Evolutionary conservation across 352 stramenopile species (phyloP).

Genomic region (Pythium volutum): DNA sequence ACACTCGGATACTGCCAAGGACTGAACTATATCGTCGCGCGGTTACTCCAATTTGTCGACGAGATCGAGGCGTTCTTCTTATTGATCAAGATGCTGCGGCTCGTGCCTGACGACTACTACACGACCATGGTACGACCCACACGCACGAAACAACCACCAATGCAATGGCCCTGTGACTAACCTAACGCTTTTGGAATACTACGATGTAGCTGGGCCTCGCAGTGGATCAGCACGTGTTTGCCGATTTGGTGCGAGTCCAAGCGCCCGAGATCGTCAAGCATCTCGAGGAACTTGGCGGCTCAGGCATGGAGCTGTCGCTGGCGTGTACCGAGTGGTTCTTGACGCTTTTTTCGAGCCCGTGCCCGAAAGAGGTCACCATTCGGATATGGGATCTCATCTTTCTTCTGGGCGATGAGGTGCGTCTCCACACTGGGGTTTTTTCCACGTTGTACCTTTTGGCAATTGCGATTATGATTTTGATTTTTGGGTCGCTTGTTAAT

Average conservation of each 20-base stretch:
- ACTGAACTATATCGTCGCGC: conserved; percentile 85
- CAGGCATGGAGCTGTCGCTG: conserved; percentile 81
- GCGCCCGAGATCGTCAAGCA: conserved; percentile 65
- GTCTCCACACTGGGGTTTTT: background rate
- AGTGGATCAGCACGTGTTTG: conserved; percentile 88
- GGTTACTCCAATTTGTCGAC: conserved; percentile 58
- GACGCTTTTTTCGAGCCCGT: conserved; percentile 84
- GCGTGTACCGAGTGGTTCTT: conserved; percentile 89
- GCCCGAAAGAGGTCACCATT: conserved; percentile 62
- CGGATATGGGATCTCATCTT: conserved; percentile 86
- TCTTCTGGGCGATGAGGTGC: conserved; percentile 75
- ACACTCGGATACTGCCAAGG: conserved; percentile 85
- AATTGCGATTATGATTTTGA: background rate
- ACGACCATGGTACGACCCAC: conserved; percentile 72
- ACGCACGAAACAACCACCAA: too few species aligned
- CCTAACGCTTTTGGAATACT: background rate
- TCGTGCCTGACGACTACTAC: conserved; percentile 87
- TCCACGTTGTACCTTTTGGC: background rate
- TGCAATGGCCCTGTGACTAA: background rate
- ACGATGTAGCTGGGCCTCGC: conserved; percentile 60
- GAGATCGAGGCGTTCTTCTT: conserved; percentile 86
- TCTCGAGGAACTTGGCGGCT: conserved; percentile 66
- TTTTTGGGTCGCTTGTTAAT: background rate
- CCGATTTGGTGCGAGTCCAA: conserved; percentile 76
- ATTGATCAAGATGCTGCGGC: conserved; percentile 68